Base-by-base conservation (phyloP, 2,329 filamentous ascomycete species). In the Fulvia fulva region DNA sequence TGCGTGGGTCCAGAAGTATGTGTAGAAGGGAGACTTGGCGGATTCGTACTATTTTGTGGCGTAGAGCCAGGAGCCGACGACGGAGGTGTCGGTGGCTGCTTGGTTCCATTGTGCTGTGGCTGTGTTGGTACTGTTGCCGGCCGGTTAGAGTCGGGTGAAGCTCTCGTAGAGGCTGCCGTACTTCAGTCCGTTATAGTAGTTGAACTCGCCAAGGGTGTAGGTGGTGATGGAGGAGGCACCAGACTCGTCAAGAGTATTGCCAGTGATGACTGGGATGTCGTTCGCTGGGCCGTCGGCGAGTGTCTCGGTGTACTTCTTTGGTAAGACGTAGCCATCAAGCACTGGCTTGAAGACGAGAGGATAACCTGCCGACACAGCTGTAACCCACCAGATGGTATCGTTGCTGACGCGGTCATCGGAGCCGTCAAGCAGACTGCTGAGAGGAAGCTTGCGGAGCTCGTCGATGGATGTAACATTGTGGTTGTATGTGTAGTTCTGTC, bases 341-440 rank as follows among this genome's bases (percentile, higher is more conserved):
- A 57, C 55, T 21, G 55, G 55, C 41, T 53, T 57, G 49, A 57
- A 57, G 25, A 57, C 49, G 4, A 57, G 26, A 5, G 55, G 50
- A 26, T 46, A 57, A 14, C 21, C 12, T 6, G 50, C 55, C 12
- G 32, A 30, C 4, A 47, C 25, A 26, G 55, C 55, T 16, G 50
- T 57, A 16, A 53, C 49, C 55, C 55, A 57, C 55, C 49, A 57
- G 49, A 57, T 57, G 2, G 37, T 23, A 22, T 51, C 26, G 34
- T 57, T 57, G 5, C 41, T 37, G 19, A 47, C 55, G 25, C 55
- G 49, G 30, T 53, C 55, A 0, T 43, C 26, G 16, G 55, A 47
- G 1, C 55, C 55, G 25, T 47, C 37, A 6, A 57, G 12, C 6
- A 53, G 26, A 21, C 53, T 32, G 14, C 30, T 41, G 19, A 57